These are phyloP conservation scores for Annulohypoxylon truncatum DNA, from an alignment of 2,329 filamentous ascomycete species.

Conservation along the genomic window DNA sequence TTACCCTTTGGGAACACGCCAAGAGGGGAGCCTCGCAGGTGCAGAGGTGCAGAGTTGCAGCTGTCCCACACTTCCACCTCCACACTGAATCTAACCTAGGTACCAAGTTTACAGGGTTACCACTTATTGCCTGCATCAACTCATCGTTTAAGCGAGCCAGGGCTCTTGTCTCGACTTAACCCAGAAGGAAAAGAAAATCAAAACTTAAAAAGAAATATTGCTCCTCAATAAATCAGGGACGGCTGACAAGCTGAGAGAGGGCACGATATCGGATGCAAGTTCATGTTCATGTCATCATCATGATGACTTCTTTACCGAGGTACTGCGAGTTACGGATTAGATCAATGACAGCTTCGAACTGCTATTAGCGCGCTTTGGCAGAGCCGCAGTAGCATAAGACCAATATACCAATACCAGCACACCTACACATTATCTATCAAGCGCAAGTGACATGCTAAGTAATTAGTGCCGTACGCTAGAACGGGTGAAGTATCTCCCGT, in stretches of 20 bases:
- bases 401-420: too few species aligned
- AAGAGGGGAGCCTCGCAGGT: slow-evolving; percentile 27
- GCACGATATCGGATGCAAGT: background rate
- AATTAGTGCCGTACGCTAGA: background rate
- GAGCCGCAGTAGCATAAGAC: slow-evolving; percentile 30
- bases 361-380: slow-evolving; percentile 31
- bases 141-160: slow-evolving; percentile 20
- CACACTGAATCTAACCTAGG: slow-evolving; percentile 23
- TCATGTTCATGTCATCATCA: slow-evolving; percentile 26
- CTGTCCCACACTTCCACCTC: background rate
- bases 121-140: slow-evolving; percentile 30
- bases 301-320: slow-evolving; percentile 18
- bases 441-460: background rate
- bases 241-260: background rate
- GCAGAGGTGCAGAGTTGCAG: too few species aligned
- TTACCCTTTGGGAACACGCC: slow-evolving; percentile 28
- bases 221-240: slow-evolving; percentile 4
- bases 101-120: slow-evolving; percentile 28
- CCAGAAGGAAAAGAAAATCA: background rate
- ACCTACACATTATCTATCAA: background rate
- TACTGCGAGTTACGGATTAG: slow-evolving; percentile 13
- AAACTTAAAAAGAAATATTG: slow-evolving; percentile 6
- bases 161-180: slow-evolving; percentile 4
- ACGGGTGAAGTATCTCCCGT: slow-evolving; percentile 30
- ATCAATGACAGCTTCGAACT: slow-evolving; percentile 35